Conservation (phyloP, 768 basidiomycete genomes). For the Leccinum broughii region DNA sequence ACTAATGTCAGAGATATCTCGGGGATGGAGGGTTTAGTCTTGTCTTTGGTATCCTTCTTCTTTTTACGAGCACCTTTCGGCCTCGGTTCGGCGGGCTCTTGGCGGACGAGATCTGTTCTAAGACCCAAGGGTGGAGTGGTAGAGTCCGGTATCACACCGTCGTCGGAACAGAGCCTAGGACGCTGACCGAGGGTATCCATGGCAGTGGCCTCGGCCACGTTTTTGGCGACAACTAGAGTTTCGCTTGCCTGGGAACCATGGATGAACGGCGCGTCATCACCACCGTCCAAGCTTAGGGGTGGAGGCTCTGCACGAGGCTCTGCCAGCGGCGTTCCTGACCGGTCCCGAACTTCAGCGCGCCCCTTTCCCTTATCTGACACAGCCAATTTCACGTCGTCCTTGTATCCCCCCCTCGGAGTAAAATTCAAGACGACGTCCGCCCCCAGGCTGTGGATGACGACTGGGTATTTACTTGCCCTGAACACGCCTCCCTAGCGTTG, state of each 20-base stretch:
- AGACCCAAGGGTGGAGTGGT: background rate
- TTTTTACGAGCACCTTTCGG: conserved; percentile 11
- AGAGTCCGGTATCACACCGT: background rate
- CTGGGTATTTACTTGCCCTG: conserved; percentile 21
- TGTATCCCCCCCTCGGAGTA: conserved; percentile 29
- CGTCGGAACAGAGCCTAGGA: background rate
- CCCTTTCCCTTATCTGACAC: conserved; percentile 16
- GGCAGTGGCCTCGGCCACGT: background rate
- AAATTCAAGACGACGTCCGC: conserved; percentile 24
- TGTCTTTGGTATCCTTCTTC: conserved; percentile 21
- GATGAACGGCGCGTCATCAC: background rate
- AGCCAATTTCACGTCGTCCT: background rate
- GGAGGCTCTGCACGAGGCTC: conserved; percentile 2
- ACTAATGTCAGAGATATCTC: conserved; percentile 36
- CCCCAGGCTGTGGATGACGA: conserved; percentile 29
- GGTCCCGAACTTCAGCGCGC: conserved; percentile 9
- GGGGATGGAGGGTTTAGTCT: conserved; percentile 16
- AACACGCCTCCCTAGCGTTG: conserved; percentile 25
- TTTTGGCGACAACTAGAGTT: conserved; percentile 4
- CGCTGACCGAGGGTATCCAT: conserved; percentile 12
- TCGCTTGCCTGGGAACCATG: background rate
- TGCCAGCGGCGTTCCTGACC: conserved; percentile 3
- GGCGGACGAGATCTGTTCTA: conserved; percentile 2
- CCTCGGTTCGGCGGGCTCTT: conserved; percentile 3
- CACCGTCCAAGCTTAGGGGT: background rate